phyloP scores from a whole-genome alignment of 2,329 filamentous ascomycete genomes.

The Diplocarpon rosae region DNA sequence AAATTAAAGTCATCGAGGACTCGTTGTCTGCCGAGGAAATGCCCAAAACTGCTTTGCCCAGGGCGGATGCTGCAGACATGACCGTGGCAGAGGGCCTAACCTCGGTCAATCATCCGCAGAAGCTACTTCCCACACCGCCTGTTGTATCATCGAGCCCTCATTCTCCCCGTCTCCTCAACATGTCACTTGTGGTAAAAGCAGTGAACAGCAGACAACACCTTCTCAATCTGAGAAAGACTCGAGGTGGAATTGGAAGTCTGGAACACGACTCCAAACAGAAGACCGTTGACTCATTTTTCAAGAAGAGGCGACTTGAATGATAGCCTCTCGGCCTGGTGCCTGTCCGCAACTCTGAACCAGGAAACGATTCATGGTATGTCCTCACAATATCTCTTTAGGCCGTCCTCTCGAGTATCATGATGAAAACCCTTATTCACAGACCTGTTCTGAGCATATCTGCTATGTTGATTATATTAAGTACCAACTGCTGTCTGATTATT shows the following conservation, averaged over 20 bases:
- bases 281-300: conserved; percentile 70
- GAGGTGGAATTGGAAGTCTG: conserved; percentile 72
- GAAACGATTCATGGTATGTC: conserved; percentile 30
- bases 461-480: conserved; percentile 58
- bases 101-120: not conserved
- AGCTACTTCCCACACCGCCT: not conserved
- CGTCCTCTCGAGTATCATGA: conserved; percentile 40
- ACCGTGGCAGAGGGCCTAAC: not conserved
- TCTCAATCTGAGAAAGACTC: conserved; percentile 61
- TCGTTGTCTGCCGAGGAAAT: not conserved
- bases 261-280: conserved; percentile 65
- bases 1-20: conserved; percentile 10
- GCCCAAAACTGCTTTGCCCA: too few species aligned
- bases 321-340: not conserved
- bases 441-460: conserved; percentile 58
- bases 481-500: conserved; percentile 72
- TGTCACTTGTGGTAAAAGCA: conserved; percentile 41
- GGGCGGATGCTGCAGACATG: too few species aligned
- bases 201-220: conserved; percentile 67
- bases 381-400: conserved; percentile 14
- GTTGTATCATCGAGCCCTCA: not conserved
- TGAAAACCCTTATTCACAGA: conserved; percentile 67
- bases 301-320: conserved; percentile 34
- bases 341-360: not conserved
- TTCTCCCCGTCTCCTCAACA: conserved; percentile 26